Base-by-base conservation (phyloP, 73 alveolate genomes). In the Paramecium primaurelia region DNA sequence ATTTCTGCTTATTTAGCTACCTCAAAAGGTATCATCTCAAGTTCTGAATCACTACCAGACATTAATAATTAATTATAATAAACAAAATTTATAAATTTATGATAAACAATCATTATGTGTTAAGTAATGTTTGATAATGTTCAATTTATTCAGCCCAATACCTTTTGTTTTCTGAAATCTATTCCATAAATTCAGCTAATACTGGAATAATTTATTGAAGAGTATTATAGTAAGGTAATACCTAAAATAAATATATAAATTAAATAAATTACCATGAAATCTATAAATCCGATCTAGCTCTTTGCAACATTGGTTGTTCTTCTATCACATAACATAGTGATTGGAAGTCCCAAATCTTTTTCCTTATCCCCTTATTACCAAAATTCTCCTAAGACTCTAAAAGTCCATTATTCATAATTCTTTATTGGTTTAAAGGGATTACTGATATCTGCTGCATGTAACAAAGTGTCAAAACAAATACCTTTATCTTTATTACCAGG, bases 241-340 rank as follows among this genome's bases (percentile, higher is more conserved):
- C 87, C 87, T 73, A 71, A 34, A 25, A 9, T 3, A n/a, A 3
- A 11, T 26, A 32, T 9, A 8, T 20, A 71, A 9, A 49, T 14
- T 75, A 95, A 98, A 8, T 20, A 71, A 9, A 49, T 14, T 75
- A 95, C 98, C 54, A 98, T 95, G 93, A 93, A 97, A 86, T 97
- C 98, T 40, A 97, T 95, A 93, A 97, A 98, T 34, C 99, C 99
- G 44, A 98, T 94, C 93, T 97, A 96, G 10, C 98, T 92, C 88
- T 95, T 95, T 34, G 97, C 98, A 11, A 96, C 86, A 86, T 96
- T 97, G 28, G 98, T 97, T 58, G 98, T 97, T 86, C 96, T 86
- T 93, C 99, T 97, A 93, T 98, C 99, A 92, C 98, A 96, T 25
- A 95, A 93, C 88, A 93, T 85, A 25, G 99, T 85, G 38, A 98